Percentiles rank a stretch among this genome's conserved stretches.
phyloP scores from a whole-genome alignment of 768 basidiomycete species.

The Suillus subalutaceus region DNA sequence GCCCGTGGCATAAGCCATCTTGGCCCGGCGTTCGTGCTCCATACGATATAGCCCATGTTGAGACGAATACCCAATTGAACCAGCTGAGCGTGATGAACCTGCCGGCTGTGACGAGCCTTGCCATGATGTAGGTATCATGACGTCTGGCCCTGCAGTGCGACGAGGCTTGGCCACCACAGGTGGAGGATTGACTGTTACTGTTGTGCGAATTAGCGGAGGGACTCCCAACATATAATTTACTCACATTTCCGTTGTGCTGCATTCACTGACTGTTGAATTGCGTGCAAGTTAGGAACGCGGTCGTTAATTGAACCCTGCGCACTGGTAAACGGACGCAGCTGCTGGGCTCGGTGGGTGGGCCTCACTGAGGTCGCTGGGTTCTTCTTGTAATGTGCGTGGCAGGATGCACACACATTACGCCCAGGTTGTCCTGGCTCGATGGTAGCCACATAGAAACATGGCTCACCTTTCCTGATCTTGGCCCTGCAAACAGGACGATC shows the following conservation, averaged over 20 bases:
- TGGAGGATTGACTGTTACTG: slow-evolving; percentile 7
- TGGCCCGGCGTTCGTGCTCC: not conserved
- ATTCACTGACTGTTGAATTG: slow-evolving; percentile 10
- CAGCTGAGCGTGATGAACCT: not conserved
- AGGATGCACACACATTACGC: slow-evolving; percentile 1
- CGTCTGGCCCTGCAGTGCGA: not conserved
- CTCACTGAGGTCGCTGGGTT: slow-evolving; percentile 1
- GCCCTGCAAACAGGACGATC: not conserved
- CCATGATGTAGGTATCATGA: slow-evolving; percentile 6
- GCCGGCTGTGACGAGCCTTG: not conserved
- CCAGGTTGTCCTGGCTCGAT: not conserved
- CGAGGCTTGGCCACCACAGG: slow-evolving; percentile 1
- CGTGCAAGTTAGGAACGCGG: not conserved
- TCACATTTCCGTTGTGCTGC: slow-evolving; percentile 3
- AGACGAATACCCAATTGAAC: not conserved
- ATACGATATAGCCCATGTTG: slow-evolving; percentile 1
- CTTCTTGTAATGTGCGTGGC: not conserved
- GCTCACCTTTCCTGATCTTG: slow-evolving; percentile 3
- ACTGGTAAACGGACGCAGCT: not conserved
- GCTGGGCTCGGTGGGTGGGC: not conserved
- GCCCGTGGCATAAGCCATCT: not conserved
- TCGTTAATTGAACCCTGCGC: not conserved
- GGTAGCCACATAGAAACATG: slow-evolving; percentile 10
- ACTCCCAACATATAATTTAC: not conserved
- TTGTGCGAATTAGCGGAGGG: not conserved